Evolutionary conservation across 257 asterid genomes (phyloP).

Genomic region (Echites panduratus): DNA sequence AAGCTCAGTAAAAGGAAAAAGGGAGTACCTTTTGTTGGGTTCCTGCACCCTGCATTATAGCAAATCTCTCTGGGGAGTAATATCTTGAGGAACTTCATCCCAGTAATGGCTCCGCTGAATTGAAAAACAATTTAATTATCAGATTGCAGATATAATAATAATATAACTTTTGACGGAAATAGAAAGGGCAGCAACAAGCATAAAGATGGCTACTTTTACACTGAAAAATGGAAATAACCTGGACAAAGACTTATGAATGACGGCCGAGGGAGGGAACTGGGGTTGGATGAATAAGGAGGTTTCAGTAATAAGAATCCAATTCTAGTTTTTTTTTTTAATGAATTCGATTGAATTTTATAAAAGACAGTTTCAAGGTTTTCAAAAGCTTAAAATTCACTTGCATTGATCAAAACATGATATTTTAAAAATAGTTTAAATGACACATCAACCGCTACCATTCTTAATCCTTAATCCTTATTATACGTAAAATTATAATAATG

Average conservation of each 20-base stretch:
- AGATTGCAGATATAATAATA: not conserved
- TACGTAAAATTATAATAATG: too few species aligned
- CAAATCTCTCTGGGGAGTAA: constrained; percentile 33
- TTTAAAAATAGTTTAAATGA: too few species aligned
- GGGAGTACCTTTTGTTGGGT: constrained; percentile 41
- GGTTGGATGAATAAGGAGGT: constrained; percentile 16
- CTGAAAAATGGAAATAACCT: too few species aligned
- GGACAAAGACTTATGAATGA: too few species aligned
- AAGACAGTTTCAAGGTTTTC: too few species aligned
- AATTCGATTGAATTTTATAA: too few species aligned
- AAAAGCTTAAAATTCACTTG: too few species aligned
- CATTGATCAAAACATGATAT: too few species aligned
- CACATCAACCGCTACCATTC: too few species aligned
- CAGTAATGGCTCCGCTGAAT: constrained; percentile 13
- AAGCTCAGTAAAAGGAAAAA: constrained; percentile 5
- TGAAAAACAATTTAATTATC: constrained; percentile 3
- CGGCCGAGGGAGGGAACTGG: too few species aligned
- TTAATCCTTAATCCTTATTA: too few species aligned
- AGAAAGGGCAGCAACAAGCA: not conserved
- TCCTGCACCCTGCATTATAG: constrained; percentile 32
- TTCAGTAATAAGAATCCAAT: constrained; percentile 15
- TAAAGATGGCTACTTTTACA: constrained; percentile 10
- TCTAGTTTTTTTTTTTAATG: too few species aligned
- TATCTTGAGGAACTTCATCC: constrained; percentile 61
- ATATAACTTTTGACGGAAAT: not conserved